Base-by-base conservation (phyloP, 495 filamentous ascomycete genomes). In the Bacidia rubella region DNA sequence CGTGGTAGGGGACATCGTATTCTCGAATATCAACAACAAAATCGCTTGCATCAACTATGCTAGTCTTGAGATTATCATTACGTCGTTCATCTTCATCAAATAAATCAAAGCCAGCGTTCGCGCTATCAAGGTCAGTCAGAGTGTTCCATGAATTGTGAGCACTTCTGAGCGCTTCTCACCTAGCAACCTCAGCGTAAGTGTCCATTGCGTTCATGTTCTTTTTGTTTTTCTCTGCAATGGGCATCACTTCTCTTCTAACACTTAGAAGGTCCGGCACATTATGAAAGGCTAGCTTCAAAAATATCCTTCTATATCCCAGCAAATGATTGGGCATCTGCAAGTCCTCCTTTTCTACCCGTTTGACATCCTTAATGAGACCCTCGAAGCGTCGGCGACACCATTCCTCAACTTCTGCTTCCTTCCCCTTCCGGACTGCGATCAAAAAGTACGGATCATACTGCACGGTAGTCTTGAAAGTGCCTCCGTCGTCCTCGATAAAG, bases 1-100 rank as follows among this genome's bases (percentile, higher is more conserved):
- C 90, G 76, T 99, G 92, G 70, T 99, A 99, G 60, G 90, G 92
- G 61, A 99, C 92, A 70, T 99, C 92, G 65, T 89, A 99, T 72
- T 99, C 92, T 73, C 92, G 81, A 67, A 97, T 95, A 79, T 99
- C 92, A 72, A 95, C 78, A 74, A 99, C 86, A 68, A 83, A 93
- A 78, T 99, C 92, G 76, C 88, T 94, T 49, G 89, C 90, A 71
- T 95, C 87, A 62, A 78, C 75, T 72, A 82, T 80, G 62, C 76
- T 78, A 75, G 83, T 87, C 75, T 74, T 70, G 81, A 85, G 85
- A 86, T 73, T 75, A 67, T 94, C 86, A 68, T 89, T 78, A 73
- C 79, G 77, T 78, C 81, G 73, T 77, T 82, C 81, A 64, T 96
- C 84, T 19, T 50, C 47, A 70, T 95, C 92, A 83, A 95, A 94